A percentile compares a stretch with the other conserved stretches of the same genome.
phyloP scores from a whole-genome alignment of 495 filamentous ascomycete species.

The Tuber indicum region DNA sequence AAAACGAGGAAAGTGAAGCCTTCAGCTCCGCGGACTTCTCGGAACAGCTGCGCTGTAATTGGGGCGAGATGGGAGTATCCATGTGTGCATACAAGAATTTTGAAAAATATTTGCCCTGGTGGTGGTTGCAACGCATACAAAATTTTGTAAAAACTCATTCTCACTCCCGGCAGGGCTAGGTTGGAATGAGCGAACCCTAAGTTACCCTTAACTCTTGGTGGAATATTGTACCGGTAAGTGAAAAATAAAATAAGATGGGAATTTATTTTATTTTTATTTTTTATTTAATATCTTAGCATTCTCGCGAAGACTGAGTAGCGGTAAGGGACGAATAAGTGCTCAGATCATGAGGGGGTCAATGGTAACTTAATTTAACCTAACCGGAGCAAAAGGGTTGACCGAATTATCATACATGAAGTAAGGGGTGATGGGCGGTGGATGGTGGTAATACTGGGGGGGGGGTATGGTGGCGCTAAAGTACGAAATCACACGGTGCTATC shows the following conservation, averaged over 20 bases:
- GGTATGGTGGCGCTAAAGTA: background rate
- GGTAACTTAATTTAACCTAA: background rate
- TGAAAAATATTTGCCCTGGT: too few species aligned
- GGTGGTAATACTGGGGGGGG: background rate
- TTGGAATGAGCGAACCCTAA: background rate
- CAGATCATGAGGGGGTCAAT: background rate
- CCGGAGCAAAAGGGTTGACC: background rate
- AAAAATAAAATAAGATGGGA: background rate
- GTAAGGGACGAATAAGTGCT: background rate
- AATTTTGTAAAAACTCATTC: too few species aligned
- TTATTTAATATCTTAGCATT: background rate
- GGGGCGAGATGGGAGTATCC: too few species aligned
- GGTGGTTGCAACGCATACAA: too few species aligned
- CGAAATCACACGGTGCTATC: background rate
- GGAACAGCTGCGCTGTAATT: background rate
- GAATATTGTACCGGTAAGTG: background rate
- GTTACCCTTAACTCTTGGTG: background rate
- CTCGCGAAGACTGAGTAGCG: background rate
- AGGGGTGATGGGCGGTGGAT: background rate
- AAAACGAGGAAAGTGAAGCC: background rate
- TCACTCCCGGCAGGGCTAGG: background rate
- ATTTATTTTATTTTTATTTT: too few species aligned
- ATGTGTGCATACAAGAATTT: too few species aligned
- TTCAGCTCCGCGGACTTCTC: background rate
- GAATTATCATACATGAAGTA: background rate